Conservation (phyloP, 139 green algal genomes). For the Chlamydomonas urium region DNA sequence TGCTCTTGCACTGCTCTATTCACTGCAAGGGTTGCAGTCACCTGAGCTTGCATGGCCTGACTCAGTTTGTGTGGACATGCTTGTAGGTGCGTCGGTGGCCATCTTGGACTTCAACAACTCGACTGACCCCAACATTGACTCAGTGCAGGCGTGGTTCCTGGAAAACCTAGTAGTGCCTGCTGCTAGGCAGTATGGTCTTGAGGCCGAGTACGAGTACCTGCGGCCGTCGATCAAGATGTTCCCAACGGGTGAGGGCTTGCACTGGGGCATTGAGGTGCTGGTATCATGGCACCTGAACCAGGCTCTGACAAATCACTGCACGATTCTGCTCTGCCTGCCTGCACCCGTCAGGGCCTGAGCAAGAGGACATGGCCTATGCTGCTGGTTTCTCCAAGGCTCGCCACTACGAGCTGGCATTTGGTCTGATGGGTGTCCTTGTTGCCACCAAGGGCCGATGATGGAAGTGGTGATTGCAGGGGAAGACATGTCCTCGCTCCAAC, state of each 20-base stretch:
- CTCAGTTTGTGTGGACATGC: too few relatives aligned
- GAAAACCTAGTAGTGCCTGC: conserved; percentile 83
- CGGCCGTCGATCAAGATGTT: conserved; percentile 87
- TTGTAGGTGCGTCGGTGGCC: conserved; percentile 54
- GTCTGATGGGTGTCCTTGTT: conserved; percentile 81
- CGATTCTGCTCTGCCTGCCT: neutral
- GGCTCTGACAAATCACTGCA: neutral
- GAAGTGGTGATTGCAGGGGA: too few relatives aligned
- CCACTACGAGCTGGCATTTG: conserved; percentile 82
- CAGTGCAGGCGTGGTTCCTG: conserved; percentile 28
- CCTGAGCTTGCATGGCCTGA: too few relatives aligned
- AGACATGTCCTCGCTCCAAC: too few relatives aligned
- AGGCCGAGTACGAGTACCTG: conserved; percentile 90
- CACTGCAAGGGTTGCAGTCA: neutral
- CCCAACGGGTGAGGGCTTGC: conserved; percentile 47
- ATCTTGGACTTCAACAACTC: conserved; percentile 98
- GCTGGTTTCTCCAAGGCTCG: conserved; percentile 70
- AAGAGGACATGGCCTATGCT: conserved; percentile 63
- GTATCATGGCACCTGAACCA: neutral
- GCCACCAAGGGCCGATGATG: conserved; percentile 41
- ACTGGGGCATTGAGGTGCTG: neutral
- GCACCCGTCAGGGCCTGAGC: conserved; percentile 41
- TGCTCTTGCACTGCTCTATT: neutral
- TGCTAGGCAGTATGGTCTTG: conserved; percentile 64
- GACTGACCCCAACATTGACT: conserved; percentile 51